Percentiles rank a stretch among this genome's conserved stretches.
Evolutionary conservation across 768 basidiomycete species (phyloP).

Genomic region (Pleurotus tuoliensis): DNA sequence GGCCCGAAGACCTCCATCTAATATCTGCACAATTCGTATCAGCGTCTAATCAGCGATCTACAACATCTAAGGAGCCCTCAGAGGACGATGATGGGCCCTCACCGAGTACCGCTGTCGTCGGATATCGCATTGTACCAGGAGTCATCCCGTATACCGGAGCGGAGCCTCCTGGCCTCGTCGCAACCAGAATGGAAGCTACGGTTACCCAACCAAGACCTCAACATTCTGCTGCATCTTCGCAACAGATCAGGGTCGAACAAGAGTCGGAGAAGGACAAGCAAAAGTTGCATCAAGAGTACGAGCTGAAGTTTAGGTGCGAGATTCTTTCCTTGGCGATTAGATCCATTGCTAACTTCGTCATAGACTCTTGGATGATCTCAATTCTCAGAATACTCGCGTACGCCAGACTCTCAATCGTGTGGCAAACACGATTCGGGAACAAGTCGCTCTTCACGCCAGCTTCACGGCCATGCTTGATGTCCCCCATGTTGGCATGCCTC

Average conservation of each 20-base stretch:
- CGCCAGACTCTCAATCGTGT: slow-evolving; percentile 68
- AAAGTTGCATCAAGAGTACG: slow-evolving; percentile 51
- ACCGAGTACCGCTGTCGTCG: neutral
- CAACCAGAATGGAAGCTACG: slow-evolving; percentile 8
- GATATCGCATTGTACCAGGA: neutral
- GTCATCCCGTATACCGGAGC: slow-evolving; percentile 4
- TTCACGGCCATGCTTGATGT: slow-evolving; percentile 46
- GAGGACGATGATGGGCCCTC: slow-evolving; percentile 3
- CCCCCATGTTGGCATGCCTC: slow-evolving; percentile 47
- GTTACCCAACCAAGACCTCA: slow-evolving; percentile 16
- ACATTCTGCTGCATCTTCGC: slow-evolving; percentile 22
- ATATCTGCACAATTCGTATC: neutral
- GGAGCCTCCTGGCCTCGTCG: slow-evolving; percentile 1
- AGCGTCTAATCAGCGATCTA: too few relatives aligned
- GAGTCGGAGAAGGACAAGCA: slow-evolving; percentile 41
- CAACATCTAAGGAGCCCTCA: neutral
- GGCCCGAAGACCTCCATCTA: neutral
- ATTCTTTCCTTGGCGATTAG: neutral
- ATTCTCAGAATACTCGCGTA: slow-evolving; percentile 60
- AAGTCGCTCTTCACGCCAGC: slow-evolving; percentile 54
- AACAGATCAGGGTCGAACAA: slow-evolving; percentile 22
- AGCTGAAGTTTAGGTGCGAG: slow-evolving; percentile 49
- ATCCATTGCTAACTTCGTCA: neutral
- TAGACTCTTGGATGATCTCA: slow-evolving; percentile 60
- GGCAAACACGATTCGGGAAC: slow-evolving; percentile 59